A percentile compares a stretch with the other conserved stretches of the same genome.
Evolutionary conservation across 345 rosid species (phyloP).

Genomic region (Excoecaria agallocha): DNA sequence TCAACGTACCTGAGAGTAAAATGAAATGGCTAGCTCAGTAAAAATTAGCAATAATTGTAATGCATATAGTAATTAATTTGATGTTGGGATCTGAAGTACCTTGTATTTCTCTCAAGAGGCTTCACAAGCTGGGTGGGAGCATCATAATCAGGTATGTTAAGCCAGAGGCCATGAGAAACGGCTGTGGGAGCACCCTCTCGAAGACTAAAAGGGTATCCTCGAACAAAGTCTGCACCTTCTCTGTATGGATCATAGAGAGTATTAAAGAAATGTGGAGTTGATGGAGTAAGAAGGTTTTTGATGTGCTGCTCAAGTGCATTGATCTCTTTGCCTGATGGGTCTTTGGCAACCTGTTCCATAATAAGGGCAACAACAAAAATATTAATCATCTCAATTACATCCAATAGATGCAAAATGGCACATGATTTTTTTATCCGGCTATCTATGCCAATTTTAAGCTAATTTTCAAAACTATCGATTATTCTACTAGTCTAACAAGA

Average conservation of each 20-base stretch:
- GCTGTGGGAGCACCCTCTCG: conserved; percentile 42
- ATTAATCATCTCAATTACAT: background rate
- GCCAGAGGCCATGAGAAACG: conserved; percentile 58
- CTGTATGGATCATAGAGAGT: conserved; percentile 58
- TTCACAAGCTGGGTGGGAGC: conserved; percentile 56
- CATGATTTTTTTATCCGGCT: background rate
- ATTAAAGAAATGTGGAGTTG: conserved; percentile 50
- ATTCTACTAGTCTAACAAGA: background rate
- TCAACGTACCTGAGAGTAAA: conserved; percentile 44
- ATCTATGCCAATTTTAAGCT: too few relatives aligned
- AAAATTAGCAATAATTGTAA: background rate
- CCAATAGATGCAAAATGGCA: background rate
- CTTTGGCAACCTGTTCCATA: conserved; percentile 45
- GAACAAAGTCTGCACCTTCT: conserved; percentile 48
- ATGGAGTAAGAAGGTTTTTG: conserved; percentile 44
- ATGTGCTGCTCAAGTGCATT: conserved; percentile 55
- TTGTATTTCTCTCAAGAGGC: conserved; percentile 45
- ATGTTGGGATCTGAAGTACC: conserved; percentile 23
- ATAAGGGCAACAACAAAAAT: background rate
- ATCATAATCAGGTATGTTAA: conserved; percentile 52
- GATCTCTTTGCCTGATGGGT: conserved; percentile 49
- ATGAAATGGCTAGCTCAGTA: background rate
- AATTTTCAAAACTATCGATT: background rate
- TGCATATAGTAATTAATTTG: background rate
- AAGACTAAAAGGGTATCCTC: conserved; percentile 48